Evolutionary conservation across 192 early-diverging fungal genomes (phyloP).

Genomic region (Neocallimastix lanati): DNA sequence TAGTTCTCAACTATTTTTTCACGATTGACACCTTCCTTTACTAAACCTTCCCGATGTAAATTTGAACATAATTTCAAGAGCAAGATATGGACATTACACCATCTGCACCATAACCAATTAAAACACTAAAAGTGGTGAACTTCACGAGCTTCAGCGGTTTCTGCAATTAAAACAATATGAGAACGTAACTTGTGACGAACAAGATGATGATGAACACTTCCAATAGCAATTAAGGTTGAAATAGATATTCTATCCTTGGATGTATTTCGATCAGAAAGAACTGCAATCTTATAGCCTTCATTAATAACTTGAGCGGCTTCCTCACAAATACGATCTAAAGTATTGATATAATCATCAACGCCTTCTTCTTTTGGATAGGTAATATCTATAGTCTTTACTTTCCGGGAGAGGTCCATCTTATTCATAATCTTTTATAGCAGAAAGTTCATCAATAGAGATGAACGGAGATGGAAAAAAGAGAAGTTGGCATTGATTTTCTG

Average conservation of each 20-base stretch:
- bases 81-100: conserved; percentile 74
- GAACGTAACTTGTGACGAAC: conserved; percentile 74
- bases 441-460: conserved; percentile 64
- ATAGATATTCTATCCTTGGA: conserved; percentile 51
- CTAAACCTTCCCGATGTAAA: conserved; percentile 66
- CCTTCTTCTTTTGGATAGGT: conserved; percentile 63
- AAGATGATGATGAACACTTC: conserved; percentile 85
- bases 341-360: conserved; percentile 48
- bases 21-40: conserved; percentile 29
- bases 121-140: conserved; percentile 88
- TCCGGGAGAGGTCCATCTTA: conserved; percentile 49
- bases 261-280: conserved; percentile 60
- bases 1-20: conserved; percentile 68
- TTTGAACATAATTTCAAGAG: conserved; percentile 75
- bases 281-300: conserved; percentile 57
- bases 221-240: conserved; percentile 69
- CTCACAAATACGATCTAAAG: conserved; percentile 72
- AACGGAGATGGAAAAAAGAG: conserved; percentile 73
- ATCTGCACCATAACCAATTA: conserved; percentile 49
- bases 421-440: conserved; percentile 56
- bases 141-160: conserved; percentile 87
- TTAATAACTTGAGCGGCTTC: conserved; percentile 68
- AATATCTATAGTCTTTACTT: conserved; percentile 62
- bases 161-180: conserved; percentile 69
- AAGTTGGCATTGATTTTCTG: conserved; percentile 57